phyloP scores from a whole-genome alignment of 192 early-diverging fungal species.

The Hyaloraphidium curvatum region DNA sequence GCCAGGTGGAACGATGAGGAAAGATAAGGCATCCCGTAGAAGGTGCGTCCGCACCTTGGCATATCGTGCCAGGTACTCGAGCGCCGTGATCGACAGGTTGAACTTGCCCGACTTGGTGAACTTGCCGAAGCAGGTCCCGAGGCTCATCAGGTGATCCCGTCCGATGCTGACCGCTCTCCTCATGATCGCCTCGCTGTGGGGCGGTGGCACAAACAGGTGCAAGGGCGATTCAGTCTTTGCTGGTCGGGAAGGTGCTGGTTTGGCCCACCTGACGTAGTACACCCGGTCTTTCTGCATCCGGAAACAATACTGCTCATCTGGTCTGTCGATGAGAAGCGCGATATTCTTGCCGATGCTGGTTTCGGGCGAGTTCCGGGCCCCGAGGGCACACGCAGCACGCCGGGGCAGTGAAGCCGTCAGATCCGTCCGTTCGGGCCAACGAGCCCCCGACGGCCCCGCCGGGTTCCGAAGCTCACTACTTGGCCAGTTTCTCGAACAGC shows the following conservation, averaged over 20 bases:
- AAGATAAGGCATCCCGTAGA: neutral
- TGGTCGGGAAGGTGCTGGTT: neutral
- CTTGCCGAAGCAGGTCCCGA: slow-evolving; percentile 97
- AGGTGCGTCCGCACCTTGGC: slow-evolving; percentile 38
- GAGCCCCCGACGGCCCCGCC: too few species aligned
- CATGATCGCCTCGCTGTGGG: slow-evolving; percentile 73
- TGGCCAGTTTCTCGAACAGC: slow-evolving; percentile 92
- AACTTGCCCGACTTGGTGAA: slow-evolving; percentile 97
- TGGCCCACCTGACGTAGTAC: slow-evolving; percentile 74
- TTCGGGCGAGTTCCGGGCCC: neutral
- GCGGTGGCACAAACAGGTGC: neutral
- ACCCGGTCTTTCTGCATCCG: slow-evolving; percentile 82
- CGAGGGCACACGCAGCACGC: neutral
- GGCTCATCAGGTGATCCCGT: slow-evolving; percentile 67
- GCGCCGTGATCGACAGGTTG: slow-evolving; percentile 77
- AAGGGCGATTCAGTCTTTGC: neutral
- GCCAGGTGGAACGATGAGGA: neutral
- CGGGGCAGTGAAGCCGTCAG: neutral
- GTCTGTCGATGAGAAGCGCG: slow-evolving; percentile 41
- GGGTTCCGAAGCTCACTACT: slow-evolving; percentile 68
- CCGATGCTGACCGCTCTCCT: slow-evolving; percentile 60
- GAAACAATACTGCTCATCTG: slow-evolving; percentile 94
- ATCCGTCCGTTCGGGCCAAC: too few species aligned
- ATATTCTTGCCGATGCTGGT: slow-evolving; percentile 85
- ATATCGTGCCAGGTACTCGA: slow-evolving; percentile 86